Conservation (phyloP, 192 early-diverging fungal species). For the Mortierella hygrophila region DNA sequence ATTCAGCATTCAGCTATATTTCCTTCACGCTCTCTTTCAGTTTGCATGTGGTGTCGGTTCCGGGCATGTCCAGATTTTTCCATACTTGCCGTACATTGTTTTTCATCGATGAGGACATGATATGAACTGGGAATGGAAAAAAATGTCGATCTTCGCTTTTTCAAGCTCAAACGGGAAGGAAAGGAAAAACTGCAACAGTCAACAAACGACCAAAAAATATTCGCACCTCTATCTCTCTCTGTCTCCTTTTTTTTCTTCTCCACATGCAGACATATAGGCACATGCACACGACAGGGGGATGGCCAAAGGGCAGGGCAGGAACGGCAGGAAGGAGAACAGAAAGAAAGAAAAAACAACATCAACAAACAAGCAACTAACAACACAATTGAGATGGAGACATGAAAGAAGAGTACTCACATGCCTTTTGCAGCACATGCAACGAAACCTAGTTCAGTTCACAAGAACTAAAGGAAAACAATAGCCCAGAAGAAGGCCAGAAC, state of each 20-base stretch:
- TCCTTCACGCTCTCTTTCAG: too few species aligned
- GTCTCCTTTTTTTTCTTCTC: constrained; percentile 2
- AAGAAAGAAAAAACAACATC: neutral
- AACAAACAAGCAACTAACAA: neutral
- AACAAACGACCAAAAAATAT: neutral
- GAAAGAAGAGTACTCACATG: neutral
- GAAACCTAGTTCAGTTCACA: neutral
- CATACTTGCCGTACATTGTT: too few species aligned
- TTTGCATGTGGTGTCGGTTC: too few species aligned
- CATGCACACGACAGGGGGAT: neutral
- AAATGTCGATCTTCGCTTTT: neutral
- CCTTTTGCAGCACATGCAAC: neutral
- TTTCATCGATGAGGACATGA: too few species aligned
- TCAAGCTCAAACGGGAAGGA: neutral
- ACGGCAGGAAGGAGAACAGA: neutral
- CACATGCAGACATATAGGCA: constrained; percentile 5
- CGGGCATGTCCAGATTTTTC: too few species aligned
- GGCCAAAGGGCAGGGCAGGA: neutral
- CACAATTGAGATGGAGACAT: neutral
- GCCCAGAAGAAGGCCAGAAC: neutral
- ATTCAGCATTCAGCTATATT: too few species aligned
- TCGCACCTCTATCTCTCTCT: neutral
- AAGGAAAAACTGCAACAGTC: neutral
- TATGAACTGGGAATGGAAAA: neutral
- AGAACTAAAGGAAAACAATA: neutral